Conservation (phyloP, 2,329 filamentous ascomycete species). For the Fusarium concolor region DNA sequence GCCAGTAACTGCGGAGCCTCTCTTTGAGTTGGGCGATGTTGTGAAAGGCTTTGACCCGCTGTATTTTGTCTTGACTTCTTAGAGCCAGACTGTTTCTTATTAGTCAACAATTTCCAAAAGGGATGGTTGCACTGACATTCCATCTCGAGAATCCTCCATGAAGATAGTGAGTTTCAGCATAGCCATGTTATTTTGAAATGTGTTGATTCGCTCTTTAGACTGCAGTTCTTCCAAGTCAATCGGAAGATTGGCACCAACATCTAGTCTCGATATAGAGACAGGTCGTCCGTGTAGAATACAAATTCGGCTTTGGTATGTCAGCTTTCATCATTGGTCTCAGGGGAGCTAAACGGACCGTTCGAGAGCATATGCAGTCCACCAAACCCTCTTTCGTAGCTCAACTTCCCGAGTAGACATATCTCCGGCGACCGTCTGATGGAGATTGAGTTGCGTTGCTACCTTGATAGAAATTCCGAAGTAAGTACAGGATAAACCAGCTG, state of each 20-base stretch:
- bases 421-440: slow-evolving; percentile 15
- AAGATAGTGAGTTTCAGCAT: slow-evolving; percentile 34
- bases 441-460: slow-evolving; percentile 31
- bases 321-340: background rate
- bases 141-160: slow-evolving; percentile 40
- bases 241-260: slow-evolving; percentile 24
- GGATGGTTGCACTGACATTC: slow-evolving; percentile 15
- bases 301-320: slow-evolving; percentile 27
- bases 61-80: slow-evolving; percentile 16
- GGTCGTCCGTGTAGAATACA: slow-evolving; percentile 39
- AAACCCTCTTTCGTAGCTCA: slow-evolving; percentile 37
- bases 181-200: slow-evolving; percentile 36
- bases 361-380: slow-evolving; percentile 41
- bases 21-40: slow-evolving; percentile 22
- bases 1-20: slow-evolving; percentile 24
- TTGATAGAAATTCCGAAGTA: slow-evolving; percentile 42
- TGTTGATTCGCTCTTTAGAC: slow-evolving; percentile 24
- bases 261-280: slow-evolving; percentile 27
- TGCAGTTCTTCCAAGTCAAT: slow-evolving; percentile 28
- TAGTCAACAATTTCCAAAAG: background rate
- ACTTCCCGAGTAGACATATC: background rate
- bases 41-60: background rate
- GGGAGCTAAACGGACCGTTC: slow-evolving; percentile 26
- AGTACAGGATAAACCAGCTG: slow-evolving; percentile 36
- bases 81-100: slow-evolving; percentile 16